Evolutionary conservation across 805 yeast genomes (phyloP).

Genomic region (Clavispora carvajalis): DNA sequence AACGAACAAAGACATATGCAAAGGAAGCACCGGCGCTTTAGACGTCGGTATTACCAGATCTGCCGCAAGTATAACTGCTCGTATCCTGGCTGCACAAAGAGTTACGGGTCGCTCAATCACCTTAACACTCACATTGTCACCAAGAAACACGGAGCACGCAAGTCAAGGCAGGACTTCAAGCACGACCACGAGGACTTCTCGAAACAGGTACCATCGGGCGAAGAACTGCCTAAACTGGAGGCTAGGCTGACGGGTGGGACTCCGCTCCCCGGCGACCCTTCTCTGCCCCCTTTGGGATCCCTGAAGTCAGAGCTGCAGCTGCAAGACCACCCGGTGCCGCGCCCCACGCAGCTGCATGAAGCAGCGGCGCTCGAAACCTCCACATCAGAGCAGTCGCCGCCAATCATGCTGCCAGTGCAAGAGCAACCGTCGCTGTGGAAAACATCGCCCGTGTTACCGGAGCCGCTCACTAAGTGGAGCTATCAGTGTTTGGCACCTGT

Average conservation of each 20-base stretch:
- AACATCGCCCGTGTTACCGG: background rate
- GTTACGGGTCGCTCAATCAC: slow-evolving; percentile 40
- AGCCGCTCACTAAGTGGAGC: background rate
- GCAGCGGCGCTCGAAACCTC: background rate
- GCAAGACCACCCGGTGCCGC: background rate
- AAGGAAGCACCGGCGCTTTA: slow-evolving; percentile 13
- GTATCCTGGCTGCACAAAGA: slow-evolving; percentile 35
- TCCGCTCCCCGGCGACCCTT: too few relatives aligned
- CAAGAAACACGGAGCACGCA: slow-evolving; percentile 40
- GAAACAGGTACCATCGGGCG: background rate
- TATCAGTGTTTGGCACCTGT: background rate
- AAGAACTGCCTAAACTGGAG: background rate
- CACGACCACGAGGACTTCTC: slow-evolving; percentile 1
- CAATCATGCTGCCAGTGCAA: background rate
- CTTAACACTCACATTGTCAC: slow-evolving; percentile 41
- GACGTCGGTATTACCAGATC: slow-evolving; percentile 16
- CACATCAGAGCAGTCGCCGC: background rate
- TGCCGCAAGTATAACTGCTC: slow-evolving; percentile 28
- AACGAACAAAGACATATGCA: slow-evolving; percentile 1
- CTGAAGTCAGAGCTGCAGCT: background rate
- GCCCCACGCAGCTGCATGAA: background rate
- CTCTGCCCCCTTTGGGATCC: too few relatives aligned
- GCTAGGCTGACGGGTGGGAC: too few relatives aligned
- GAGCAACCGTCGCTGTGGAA: background rate
- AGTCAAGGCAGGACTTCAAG: slow-evolving; percentile 37